Conservation (phyloP, 352 stramenopile species). For the Globisporangium sylvaticum region DNA sequence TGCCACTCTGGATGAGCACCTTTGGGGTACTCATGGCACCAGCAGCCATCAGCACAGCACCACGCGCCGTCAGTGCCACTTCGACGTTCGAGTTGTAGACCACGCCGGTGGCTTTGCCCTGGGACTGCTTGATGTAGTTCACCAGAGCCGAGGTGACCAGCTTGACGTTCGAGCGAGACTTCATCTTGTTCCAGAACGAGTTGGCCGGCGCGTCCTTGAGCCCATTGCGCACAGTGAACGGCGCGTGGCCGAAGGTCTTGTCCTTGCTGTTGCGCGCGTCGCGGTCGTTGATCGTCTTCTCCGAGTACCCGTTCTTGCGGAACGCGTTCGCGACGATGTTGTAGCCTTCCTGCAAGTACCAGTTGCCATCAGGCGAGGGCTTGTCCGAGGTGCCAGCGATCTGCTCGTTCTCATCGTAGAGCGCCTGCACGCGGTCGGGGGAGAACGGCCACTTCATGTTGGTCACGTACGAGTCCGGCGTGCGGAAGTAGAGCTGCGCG, state of each 20-base stretch:
- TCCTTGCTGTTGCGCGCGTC: conserved; percentile 5
- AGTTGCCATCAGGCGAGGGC: not conserved
- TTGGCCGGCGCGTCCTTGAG: not conserved
- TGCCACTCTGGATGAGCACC: not conserved
- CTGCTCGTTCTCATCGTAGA: conserved; percentile 31
- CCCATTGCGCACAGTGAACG: not conserved
- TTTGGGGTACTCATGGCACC: not conserved
- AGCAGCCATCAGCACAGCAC: not conserved
- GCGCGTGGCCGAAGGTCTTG: not conserved
- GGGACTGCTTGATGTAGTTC: not conserved
- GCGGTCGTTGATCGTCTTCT: not conserved
- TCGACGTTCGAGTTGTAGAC: not conserved
- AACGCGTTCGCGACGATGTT: not conserved
- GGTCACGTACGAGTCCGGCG: conserved; percentile 39
- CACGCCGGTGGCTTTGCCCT: not conserved
- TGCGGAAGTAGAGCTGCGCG: conserved; percentile 73
- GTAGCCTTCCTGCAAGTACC: not conserved
- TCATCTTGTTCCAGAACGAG: not conserved
- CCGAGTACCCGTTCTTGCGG: not conserved
- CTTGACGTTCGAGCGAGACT: not conserved
- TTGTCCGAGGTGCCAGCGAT: conserved; percentile 15
- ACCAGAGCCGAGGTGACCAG: not conserved
- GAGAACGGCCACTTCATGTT: conserved; percentile 40
- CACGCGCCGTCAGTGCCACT: not conserved
- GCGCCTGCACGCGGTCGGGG: conserved; percentile 45